These are phyloP conservation scores for Gossypium bickii DNA, from an alignment of 345 rosid species.

Conservation along the genomic window DNA sequence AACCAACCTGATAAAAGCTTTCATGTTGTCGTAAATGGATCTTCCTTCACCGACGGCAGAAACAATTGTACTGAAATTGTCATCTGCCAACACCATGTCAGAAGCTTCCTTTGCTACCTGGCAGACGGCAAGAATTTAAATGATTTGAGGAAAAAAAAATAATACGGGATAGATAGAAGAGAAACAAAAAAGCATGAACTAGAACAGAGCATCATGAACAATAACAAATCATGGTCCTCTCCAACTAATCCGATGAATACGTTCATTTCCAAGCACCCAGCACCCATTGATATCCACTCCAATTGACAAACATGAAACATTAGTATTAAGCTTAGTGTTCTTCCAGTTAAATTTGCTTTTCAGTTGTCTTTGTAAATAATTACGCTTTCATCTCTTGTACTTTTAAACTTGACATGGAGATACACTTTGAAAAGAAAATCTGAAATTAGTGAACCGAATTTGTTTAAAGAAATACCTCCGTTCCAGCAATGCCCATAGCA, in stretches of 20 bases:
- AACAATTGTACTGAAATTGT: constrained; percentile 70
- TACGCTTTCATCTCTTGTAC: background rate
- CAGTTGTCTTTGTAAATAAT: background rate
- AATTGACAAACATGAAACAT: background rate
- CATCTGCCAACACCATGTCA: constrained; percentile 79
- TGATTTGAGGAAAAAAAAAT: background rate
- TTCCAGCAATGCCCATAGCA: constrained; percentile 74
- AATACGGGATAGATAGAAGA: background rate
- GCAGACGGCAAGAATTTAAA: background rate
- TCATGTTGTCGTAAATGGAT: constrained; percentile 69
- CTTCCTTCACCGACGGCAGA: constrained; percentile 75
- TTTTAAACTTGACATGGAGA: background rate
- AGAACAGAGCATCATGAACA: background rate
- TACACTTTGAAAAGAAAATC: background rate
- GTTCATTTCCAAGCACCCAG: background rate
- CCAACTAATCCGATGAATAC: background rate
- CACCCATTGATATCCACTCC: background rate
- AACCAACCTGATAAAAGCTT: constrained; percentile 68
- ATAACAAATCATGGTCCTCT: background rate
- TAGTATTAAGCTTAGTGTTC: background rate
- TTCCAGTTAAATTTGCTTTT: background rate
- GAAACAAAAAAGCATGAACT: background rate
- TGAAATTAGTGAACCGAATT: background rate
- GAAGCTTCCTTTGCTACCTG: constrained; percentile 88
- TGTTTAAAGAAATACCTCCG: constrained; percentile 37